phyloP scores from a whole-genome alignment of 495 filamentous ascomycete species.

The Talaromyces borbonicus region DNA sequence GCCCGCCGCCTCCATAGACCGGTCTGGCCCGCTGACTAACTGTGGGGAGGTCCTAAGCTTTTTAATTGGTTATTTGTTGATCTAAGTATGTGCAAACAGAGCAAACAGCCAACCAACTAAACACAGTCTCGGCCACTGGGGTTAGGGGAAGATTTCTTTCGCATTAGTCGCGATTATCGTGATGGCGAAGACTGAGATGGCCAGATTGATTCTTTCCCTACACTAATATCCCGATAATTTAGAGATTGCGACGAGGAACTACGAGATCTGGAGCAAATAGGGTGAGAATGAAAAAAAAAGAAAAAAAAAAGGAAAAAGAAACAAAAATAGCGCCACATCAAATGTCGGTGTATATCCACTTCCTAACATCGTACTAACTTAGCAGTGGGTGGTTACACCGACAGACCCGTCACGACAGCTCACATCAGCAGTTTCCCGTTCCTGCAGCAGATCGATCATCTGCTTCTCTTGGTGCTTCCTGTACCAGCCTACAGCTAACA shows the following conservation, averaged over 20 bases:
- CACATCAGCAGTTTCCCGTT: conserved; percentile 1
- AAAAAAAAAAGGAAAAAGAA: conserved; percentile 1
- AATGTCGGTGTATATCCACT: too few relatives aligned
- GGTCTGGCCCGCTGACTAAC: not conserved
- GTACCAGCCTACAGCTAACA: too few relatives aligned
- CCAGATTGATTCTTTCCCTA: too few relatives aligned
- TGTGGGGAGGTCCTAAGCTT: too few relatives aligned
- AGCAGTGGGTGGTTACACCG: too few relatives aligned
- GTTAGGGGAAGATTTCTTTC: too few relatives aligned
- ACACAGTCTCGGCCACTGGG: too few relatives aligned
- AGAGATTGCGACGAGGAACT: not conserved
- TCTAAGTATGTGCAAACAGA: conserved; percentile 4
- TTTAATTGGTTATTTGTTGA: too few relatives aligned
- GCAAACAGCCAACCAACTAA: too few relatives aligned
- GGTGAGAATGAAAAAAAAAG: not conserved
- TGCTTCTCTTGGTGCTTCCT: not conserved
- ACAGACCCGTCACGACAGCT: not conserved
- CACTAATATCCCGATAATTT: not conserved
- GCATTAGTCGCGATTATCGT: too few relatives aligned
- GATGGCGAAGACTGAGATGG: too few relatives aligned
- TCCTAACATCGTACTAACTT: too few relatives aligned
- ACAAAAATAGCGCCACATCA: not conserved
- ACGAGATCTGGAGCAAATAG: not conserved
- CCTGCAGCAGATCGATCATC: conserved; percentile 3
- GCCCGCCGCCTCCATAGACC: not conserved